Evolutionary conservation across 2,329 filamentous ascomycete species (phyloP), one percentile per base, ranked within the genome.

Genomic region (Fusarium circinatum): DNA sequence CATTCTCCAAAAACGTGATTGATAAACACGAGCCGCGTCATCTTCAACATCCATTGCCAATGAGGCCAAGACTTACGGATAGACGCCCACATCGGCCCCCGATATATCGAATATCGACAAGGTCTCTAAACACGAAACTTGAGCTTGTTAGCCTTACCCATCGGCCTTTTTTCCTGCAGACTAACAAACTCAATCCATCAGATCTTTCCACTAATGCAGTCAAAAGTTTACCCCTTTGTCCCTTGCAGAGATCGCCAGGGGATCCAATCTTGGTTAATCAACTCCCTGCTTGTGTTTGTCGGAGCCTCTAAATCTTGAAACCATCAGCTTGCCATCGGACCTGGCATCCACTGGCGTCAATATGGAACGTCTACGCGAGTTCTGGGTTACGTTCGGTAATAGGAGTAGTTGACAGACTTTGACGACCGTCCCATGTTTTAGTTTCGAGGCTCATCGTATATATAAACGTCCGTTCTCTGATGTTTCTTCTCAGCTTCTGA

Each of bases 201-300:
- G 65, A 78, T 78, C 71, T 77, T 77, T 77, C 68, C 73, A 74
- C 71, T 73, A 76, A 77, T 41, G 60, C 68, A 76, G 64, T 60
- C 24, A 26, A 73, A 39, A 36, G 36, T 28, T 65, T 55, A 11
- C 55, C 32, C 48, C 52, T 70, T 62, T 62, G 58, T 64, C 55
- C 73, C 62, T 52, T 42, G 59, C 55, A 75, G 62, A 73, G 74
- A 75, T 75, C 63, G 68, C 66, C 68, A 72, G 76, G 76, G 66
- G 51, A 32, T 44, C 45, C 28, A 56, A 58, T 54, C 39, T 60
- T 56, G 30, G 26, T 72, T 61, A 60, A 65, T 62, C 58, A 51
- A 66, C 55, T 62, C 62, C 67, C 48, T 61, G 63, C 52, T 54
- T 67, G 54, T 57, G 70, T 52, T 51, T 75, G 74, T 63, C 63